Percentiles rank a stretch among this genome's conserved stretches.
phyloP scores from a whole-genome alignment of 1,284 basidiomycete genomes.

The Phlebopus sp. region DNA sequence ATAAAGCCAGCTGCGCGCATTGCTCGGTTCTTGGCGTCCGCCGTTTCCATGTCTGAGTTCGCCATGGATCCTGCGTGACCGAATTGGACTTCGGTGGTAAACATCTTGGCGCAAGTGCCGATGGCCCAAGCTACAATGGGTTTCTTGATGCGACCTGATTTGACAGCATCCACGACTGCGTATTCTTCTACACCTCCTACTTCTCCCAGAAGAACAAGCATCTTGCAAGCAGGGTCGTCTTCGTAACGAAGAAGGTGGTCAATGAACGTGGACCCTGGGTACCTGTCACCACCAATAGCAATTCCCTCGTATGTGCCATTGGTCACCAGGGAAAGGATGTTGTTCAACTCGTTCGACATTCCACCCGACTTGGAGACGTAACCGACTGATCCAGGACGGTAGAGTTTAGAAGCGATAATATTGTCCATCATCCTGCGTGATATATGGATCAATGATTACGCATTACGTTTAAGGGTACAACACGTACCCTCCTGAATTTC shows the following conservation, averaged over 20 bases:
- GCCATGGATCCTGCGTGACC: constrained; percentile 98
- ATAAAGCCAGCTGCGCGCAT: constrained; percentile 96
- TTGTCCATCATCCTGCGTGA: constrained; percentile 95
- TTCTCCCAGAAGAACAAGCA: constrained; percentile 97
- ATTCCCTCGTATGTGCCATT: constrained; percentile 99
- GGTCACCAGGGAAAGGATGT: constrained; percentile 96
- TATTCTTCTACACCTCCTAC: constrained; percentile 99
- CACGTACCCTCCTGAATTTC: constrained; percentile 92
- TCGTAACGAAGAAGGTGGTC: constrained; percentile 98
- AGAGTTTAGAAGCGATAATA: constrained; percentile 98
- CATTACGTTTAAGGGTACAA: neutral
- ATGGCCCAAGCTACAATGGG: constrained; percentile 99
- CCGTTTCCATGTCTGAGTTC: constrained; percentile 96
- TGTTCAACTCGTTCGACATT: constrained; percentile 99
- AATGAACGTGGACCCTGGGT: constrained; percentile 98
- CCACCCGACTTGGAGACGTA: constrained; percentile 99
- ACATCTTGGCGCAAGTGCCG: constrained; percentile 99
- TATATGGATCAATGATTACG: constrained; percentile 2
- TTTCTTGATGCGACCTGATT: constrained; percentile 92
- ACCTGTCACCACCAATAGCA: constrained; percentile 98
- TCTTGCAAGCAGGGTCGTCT: constrained; percentile 96
- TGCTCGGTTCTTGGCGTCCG: constrained; percentile 94
- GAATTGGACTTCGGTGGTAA: constrained; percentile 98
- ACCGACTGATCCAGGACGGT: constrained; percentile 95
- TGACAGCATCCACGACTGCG: constrained; percentile 97